A percentile compares a stretch with the other conserved stretches of the same genome.
phyloP scores from a whole-genome alignment of 768 basidiomycete genomes.

The Tulasnella sp. region DNA sequence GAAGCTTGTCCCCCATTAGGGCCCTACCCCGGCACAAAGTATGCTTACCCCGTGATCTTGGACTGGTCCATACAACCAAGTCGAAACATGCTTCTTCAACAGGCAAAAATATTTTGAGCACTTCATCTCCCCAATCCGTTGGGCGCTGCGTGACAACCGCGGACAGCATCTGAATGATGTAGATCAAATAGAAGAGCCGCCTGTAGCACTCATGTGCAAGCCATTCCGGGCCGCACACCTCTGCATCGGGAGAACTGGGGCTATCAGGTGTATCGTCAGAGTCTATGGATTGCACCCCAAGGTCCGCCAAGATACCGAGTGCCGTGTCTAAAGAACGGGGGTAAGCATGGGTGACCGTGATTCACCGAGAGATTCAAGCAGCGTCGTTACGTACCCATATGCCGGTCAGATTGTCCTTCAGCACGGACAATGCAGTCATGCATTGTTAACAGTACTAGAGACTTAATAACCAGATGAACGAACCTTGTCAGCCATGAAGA shows the following conservation, averaged over 20 bases:
- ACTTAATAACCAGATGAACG: neutral
- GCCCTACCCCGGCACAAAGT: neutral
- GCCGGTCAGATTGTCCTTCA: slow-evolving; percentile 5
- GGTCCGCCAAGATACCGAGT: slow-evolving; percentile 49
- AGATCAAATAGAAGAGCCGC: slow-evolving; percentile 69
- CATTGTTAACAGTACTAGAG: slow-evolving; percentile 4
- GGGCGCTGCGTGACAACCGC: slow-evolving; percentile 27
- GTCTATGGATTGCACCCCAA: slow-evolving; percentile 53
- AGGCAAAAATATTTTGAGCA: slow-evolving; percentile 45
- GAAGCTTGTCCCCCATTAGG: neutral
- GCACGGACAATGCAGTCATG: slow-evolving; percentile 14
- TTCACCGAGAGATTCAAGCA: neutral
- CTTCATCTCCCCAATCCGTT: slow-evolving; percentile 13
- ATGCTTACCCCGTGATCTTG: slow-evolving; percentile 9
- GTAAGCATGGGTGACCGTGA: neutral
- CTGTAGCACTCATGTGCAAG: slow-evolving; percentile 43
- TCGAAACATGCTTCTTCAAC: slow-evolving; percentile 74
- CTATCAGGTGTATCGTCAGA: slow-evolving; percentile 21
- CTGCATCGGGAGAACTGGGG: slow-evolving; percentile 37
- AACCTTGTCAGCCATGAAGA: slow-evolving; percentile 1
- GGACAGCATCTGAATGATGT: slow-evolving; percentile 41
- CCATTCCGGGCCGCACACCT: slow-evolving; percentile 2
- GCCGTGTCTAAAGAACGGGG: slow-evolving; percentile 25
- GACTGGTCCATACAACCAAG: slow-evolving; percentile 24
- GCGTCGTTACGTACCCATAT: slow-evolving; percentile 4